Evolutionary conservation across 1,284 basidiomycete genomes (phyloP).

Genomic region (Cerrena zonata): DNA sequence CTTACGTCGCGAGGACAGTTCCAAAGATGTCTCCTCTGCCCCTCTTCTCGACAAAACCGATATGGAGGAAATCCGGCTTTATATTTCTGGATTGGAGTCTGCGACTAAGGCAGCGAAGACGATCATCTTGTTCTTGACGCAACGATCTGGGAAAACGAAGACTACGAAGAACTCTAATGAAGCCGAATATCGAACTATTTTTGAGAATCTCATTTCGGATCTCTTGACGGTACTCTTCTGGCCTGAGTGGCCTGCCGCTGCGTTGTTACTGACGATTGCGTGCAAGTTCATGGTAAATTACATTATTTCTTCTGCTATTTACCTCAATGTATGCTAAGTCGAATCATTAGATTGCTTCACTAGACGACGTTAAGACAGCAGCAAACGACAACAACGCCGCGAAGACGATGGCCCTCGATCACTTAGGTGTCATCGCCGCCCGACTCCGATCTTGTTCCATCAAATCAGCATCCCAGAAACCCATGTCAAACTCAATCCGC

Average conservation of each 20-base stretch:
- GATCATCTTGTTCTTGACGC: slow-evolving; percentile 80
- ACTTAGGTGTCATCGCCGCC: slow-evolving; percentile 87
- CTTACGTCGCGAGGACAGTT: slow-evolving; percentile 54
- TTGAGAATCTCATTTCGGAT: slow-evolving; percentile 86
- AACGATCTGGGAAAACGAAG: slow-evolving; percentile 81
- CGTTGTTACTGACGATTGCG: slow-evolving; percentile 71
- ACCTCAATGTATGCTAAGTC: not conserved
- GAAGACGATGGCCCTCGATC: slow-evolving; percentile 85
- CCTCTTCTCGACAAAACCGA: slow-evolving; percentile 63
- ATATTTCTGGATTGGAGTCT: slow-evolving; percentile 64
- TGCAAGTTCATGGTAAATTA: slow-evolving; percentile 75
- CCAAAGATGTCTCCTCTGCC: slow-evolving; percentile 40
- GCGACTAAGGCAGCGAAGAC: slow-evolving; percentile 80
- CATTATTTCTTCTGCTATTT: not conserved
- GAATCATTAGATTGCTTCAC: slow-evolving; percentile 54
- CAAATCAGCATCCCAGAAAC: slow-evolving; percentile 34
- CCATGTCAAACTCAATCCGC: slow-evolving; percentile 17
- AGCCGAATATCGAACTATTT: slow-evolving; percentile 83
- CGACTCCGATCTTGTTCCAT: slow-evolving; percentile 60
- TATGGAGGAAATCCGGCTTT: slow-evolving; percentile 62
- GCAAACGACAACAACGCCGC: slow-evolving; percentile 71
- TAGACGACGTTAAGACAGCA: slow-evolving; percentile 76
- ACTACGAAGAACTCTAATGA: slow-evolving; percentile 83
- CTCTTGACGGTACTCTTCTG: slow-evolving; percentile 84
- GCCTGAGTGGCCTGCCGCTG: slow-evolving; percentile 95